Evolutionary conservation across 1,284 basidiomycete genomes (phyloP).

Genomic region (Hortiboletus rubellus): DNA sequence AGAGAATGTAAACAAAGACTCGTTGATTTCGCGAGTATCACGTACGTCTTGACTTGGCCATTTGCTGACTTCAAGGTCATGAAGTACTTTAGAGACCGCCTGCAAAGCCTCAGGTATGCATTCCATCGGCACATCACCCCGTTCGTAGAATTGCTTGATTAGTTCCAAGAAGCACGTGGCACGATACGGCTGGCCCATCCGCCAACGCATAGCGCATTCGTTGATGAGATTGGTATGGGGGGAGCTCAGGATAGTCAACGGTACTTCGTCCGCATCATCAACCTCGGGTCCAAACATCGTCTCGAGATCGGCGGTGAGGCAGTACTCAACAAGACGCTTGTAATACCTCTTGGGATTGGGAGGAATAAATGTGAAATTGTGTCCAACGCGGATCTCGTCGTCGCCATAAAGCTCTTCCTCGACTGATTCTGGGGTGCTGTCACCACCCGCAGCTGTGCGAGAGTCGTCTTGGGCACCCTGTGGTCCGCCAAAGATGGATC

Average conservation of each 20-base stretch:
- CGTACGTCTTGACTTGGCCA: slow-evolving; percentile 86
- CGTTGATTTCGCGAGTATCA: slow-evolving; percentile 16
- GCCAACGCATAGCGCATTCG: slow-evolving; percentile 89
- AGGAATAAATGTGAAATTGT: slow-evolving; percentile 87
- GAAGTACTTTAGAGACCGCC: slow-evolving; percentile 67
- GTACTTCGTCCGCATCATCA: slow-evolving; percentile 95
- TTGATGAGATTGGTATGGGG: slow-evolving; percentile 82
- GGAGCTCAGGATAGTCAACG: slow-evolving; percentile 87
- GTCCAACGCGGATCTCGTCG: slow-evolving; percentile 67
- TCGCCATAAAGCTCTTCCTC: slow-evolving; percentile 54
- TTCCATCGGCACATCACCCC: slow-evolving; percentile 89
- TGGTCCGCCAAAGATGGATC: slow-evolving; percentile 47
- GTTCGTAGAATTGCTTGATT: slow-evolving; percentile 85
- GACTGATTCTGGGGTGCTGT: slow-evolving; percentile 41
- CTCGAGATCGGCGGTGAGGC: slow-evolving; percentile 86
- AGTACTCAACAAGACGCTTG: slow-evolving; percentile 79
- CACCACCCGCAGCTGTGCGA: slow-evolving; percentile 14
- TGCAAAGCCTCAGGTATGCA: slow-evolving; percentile 90
- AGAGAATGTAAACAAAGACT: slow-evolving; percentile 12
- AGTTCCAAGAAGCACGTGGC: slow-evolving; percentile 83
- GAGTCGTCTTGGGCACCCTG: slow-evolving; percentile 10
- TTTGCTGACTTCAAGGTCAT: slow-evolving; percentile 67
- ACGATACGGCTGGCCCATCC: slow-evolving; percentile 80
- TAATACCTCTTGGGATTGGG: slow-evolving; percentile 87
- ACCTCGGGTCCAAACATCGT: slow-evolving; percentile 85